Evolutionary conservation across 345 rosid species (phyloP).

Genomic region (Citropsis articulata): DNA sequence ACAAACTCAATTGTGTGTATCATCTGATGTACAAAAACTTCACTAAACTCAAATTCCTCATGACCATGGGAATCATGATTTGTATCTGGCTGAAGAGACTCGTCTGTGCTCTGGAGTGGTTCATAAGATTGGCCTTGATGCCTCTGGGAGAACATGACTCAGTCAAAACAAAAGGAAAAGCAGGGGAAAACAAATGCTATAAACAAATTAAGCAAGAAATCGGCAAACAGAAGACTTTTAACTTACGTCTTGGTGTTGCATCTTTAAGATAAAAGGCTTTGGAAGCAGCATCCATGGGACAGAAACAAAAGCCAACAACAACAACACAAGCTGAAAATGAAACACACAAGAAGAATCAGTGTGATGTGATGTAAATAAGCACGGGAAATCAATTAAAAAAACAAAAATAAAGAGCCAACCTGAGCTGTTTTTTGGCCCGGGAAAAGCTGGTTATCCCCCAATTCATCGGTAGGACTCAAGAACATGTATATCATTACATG

Average conservation of each 20-base stretch:
- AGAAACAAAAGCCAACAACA: slow-evolving; percentile 78
- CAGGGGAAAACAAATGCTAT: neutral
- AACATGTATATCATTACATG: slow-evolving; percentile 97
- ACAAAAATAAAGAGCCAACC: slow-evolving; percentile 37
- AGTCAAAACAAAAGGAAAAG: slow-evolving; percentile 7
- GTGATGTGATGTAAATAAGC: neutral
- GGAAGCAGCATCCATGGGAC: slow-evolving; percentile 98
- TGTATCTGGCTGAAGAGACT: slow-evolving; percentile 61
- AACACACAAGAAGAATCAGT: slow-evolving; percentile 7
- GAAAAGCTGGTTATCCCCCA: slow-evolving; percentile 90
- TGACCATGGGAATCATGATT: slow-evolving; percentile 64
- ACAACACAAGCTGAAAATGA: slow-evolving; percentile 58
- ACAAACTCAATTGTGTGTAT: slow-evolving; percentile 98
- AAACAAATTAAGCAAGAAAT: neutral
- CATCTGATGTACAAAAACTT: slow-evolving; percentile 92
- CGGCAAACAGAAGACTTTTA: slow-evolving; percentile 2
- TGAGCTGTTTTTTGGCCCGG: slow-evolving; percentile 69
- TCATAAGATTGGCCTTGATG: slow-evolving; percentile 78
- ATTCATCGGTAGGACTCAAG: slow-evolving; percentile 85
- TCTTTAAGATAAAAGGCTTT: slow-evolving; percentile 89
- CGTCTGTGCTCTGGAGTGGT: slow-evolving; percentile 63
- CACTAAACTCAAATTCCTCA: slow-evolving; percentile 93
- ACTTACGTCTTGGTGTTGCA: slow-evolving; percentile 71
- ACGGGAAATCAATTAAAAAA: neutral
- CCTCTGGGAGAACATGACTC: slow-evolving; percentile 47